A percentile compares a stretch with the other conserved stretches of the same genome.
phyloP scores from a whole-genome alignment of 192 early-diverging fungal species.

The Pecoramyces ruminantium region DNA sequence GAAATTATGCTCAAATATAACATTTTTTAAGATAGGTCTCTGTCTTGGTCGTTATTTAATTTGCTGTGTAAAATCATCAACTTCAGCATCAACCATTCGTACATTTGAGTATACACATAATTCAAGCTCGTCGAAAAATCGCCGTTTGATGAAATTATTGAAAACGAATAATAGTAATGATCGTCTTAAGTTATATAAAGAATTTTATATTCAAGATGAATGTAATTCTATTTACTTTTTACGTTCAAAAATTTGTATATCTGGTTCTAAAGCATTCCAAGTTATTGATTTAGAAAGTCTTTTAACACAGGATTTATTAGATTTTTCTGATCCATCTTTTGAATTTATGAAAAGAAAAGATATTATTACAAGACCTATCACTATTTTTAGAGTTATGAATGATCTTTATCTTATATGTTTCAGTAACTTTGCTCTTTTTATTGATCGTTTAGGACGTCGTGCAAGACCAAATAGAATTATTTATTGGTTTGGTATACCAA shows the following conservation, averaged over 20 bases:
- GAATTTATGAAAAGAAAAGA: neutral
- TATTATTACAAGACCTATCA: neutral
- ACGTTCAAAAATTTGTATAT: neutral
- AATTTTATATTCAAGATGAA: neutral
- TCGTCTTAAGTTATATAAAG: neutral
- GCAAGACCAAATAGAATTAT: slow-evolving; percentile 60
- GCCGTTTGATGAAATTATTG: neutral
- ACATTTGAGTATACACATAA: neutral
- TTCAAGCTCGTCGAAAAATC: neutral
- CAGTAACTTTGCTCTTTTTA: neutral
- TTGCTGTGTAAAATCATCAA: slow-evolving; percentile 51
- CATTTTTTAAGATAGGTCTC: slow-evolving; percentile 57
- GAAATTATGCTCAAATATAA: slow-evolving; percentile 39
- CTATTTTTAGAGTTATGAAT: neutral
- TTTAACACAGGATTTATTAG: neutral
- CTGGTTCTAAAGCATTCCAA: neutral
- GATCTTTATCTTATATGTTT: neutral
- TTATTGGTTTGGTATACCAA: slow-evolving; percentile 72
- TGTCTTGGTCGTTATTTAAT: slow-evolving; percentile 38
- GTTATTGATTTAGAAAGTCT: neutral
- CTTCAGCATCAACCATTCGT: slow-evolving; percentile 37
- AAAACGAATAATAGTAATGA: neutral
- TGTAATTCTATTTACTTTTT: neutral
- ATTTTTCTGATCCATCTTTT: neutral
- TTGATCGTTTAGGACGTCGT: slow-evolving; percentile 15